phyloP scores from a whole-genome alignment of 768 basidiomycete genomes.

The Xerocomus potaroensis region DNA sequence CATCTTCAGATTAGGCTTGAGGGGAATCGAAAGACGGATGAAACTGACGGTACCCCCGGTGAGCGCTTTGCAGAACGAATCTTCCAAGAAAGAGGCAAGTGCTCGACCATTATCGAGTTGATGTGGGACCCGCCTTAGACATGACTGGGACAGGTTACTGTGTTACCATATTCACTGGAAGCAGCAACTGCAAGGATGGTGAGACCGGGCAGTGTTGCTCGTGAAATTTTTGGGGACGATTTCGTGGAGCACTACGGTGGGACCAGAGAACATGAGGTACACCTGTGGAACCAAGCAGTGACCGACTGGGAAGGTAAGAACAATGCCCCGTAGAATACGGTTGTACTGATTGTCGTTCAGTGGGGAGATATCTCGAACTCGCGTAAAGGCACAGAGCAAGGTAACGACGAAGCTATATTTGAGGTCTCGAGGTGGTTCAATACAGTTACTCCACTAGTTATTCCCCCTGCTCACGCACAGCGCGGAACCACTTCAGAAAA shows the following conservation, averaged over 20 bases:
- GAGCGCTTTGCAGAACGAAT: slow-evolving; percentile 24
- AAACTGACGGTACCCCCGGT: slow-evolving; percentile 69
- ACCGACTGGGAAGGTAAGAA: slow-evolving; percentile 89
- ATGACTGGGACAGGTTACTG: slow-evolving; percentile 47
- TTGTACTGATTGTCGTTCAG: slow-evolving; percentile 35
- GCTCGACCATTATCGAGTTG: slow-evolving; percentile 24
- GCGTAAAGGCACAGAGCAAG: slow-evolving; percentile 37
- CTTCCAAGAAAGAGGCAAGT: slow-evolving; percentile 58
- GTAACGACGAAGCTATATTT: background rate
- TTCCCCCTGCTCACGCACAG: slow-evolving; percentile 20
- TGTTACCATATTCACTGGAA: slow-evolving; percentile 77
- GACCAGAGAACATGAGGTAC: slow-evolving; percentile 90
- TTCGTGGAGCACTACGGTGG: slow-evolving; percentile 96
- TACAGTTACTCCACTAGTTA: background rate
- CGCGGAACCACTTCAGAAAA: slow-evolving; percentile 64
- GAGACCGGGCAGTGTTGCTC: slow-evolving; percentile 69
- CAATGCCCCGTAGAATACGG: background rate
- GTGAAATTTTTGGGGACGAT: slow-evolving; percentile 81
- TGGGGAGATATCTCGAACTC: slow-evolving; percentile 83
- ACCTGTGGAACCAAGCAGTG: slow-evolving; percentile 81
- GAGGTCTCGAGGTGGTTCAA: too few relatives aligned
- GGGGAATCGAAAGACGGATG: slow-evolving; percentile 81
- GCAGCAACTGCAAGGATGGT: slow-evolving; percentile 80
- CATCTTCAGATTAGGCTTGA: slow-evolving; percentile 80
- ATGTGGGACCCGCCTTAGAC: background rate